These are phyloP conservation scores for Pseudopyricularia cyperi DNA, from an alignment of 2,329 filamentous ascomycete genomes.

Conservation along the genomic window DNA sequence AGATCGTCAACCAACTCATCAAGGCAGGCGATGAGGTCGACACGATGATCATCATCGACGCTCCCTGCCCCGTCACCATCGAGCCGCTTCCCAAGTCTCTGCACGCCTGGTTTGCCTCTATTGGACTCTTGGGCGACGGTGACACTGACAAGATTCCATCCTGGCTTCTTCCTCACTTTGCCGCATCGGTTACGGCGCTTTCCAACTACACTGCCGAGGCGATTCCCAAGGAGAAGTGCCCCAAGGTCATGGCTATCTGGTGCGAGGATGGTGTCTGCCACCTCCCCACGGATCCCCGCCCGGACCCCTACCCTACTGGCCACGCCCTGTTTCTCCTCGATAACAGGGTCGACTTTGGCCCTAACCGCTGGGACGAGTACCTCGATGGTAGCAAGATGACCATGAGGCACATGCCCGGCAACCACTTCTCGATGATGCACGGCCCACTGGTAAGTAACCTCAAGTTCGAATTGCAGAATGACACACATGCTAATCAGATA, in stretches of 20 bases:
- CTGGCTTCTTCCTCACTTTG: conserved; percentile 67
- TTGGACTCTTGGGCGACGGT: conserved; percentile 55
- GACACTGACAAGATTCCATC: conserved; percentile 48
- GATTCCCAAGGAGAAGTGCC: conserved; percentile 44
- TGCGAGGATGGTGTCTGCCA: conserved; percentile 63
- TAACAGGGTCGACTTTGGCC: conserved; percentile 58
- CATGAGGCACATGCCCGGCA: conserved; percentile 55
- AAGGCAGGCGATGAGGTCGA: conserved; percentile 43
- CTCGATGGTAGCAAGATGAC: conserved; percentile 47
- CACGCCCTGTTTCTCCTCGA: conserved; percentile 60
- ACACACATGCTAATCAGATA: conserved; percentile 7
- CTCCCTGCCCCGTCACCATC: conserved; percentile 53
- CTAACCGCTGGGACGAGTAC: conserved; percentile 58
- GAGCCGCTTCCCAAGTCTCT: conserved; percentile 51
- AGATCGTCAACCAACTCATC: conserved; percentile 48
- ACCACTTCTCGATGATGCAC: conserved; percentile 70
- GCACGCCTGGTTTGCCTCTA: conserved; percentile 59
- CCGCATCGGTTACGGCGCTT: conserved; percentile 52
- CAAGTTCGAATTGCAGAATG: not conserved
- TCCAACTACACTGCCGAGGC: conserved; percentile 56
- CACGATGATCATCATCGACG: conserved; percentile 51
- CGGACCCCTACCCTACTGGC: conserved; percentile 43
- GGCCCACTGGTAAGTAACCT: conserved; percentile 26
- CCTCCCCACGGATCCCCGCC: conserved; percentile 49
- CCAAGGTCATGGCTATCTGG: conserved; percentile 55